A percentile compares a stretch with the other conserved stretches of the same genome.
Evolutionary conservation across 228 moss, liverwort and hornwort species (phyloP).

Genomic region (Sphagnum fallax): DNA sequence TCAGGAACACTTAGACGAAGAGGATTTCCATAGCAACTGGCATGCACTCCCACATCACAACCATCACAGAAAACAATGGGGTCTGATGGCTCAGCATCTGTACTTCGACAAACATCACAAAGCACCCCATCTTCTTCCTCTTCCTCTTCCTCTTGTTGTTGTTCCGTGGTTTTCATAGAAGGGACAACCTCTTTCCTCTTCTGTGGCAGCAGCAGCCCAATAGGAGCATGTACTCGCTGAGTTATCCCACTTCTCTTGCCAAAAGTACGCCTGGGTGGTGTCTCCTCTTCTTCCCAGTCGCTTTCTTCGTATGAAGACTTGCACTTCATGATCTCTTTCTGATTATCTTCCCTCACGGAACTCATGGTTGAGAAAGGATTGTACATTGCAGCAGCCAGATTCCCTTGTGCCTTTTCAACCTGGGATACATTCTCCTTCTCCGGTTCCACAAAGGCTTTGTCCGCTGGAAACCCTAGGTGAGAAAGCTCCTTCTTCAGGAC

Average conservation of each 20-base stretch:
- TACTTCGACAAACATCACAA: constrained; percentile 34
- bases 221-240: constrained; percentile 33
- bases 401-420: too few relatives aligned
- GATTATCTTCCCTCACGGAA: too few relatives aligned
- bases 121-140: constrained; percentile 17
- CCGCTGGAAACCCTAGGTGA: too few relatives aligned
- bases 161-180: too few relatives aligned
- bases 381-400: too few relatives aligned
- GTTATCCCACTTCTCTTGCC: constrained; percentile 27
- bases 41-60: constrained; percentile 44
- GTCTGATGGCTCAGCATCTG: constrained; percentile 30
- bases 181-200: too few relatives aligned
- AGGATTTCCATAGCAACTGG: constrained; percentile 39
- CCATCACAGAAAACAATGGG: constrained; percentile 52
- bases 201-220: background rate
- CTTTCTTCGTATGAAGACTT: constrained; percentile 26
- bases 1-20: constrained; percentile 24
- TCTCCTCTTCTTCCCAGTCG: constrained; percentile 10
- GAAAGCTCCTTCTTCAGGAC: too few relatives aligned
- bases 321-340: constrained; percentile 1
- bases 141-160: background rate
- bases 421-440: background rate
- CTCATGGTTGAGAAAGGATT: too few relatives aligned
- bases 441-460: background rate
- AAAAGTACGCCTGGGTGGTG: constrained; percentile 8